Base-by-base conservation (phyloP, 2,329 filamentous ascomycete species). In the Venturia pyrina region DNA sequence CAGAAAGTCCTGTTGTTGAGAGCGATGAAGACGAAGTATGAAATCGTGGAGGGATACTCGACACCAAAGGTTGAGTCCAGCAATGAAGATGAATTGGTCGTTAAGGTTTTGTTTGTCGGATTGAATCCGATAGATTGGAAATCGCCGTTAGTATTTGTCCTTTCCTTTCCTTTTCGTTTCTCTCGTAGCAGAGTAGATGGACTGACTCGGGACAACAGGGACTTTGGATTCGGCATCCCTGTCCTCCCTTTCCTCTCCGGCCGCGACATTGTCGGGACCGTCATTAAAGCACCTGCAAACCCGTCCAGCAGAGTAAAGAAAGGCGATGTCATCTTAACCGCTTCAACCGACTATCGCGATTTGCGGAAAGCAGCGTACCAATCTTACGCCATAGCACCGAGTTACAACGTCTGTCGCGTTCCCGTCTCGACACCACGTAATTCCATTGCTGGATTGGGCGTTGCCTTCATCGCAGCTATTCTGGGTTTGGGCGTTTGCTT, bases 101-200 rank as follows among this genome's bases (percentile, higher is more conserved):
- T 90, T n/a, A 83, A 83, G 71, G 78, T 86, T 1, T 77, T 82
- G 46, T 83, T 84, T 15, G 87, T 90, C 70, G 89, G 89, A 0
- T 76, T 92, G 46, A 92, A 92, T 70, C 89, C 89, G 0, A 89
- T 92, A 65, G 89, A 90, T 73, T 90, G 86, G 86, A 89, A 89
- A 77, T 83, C 85, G 67, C 86, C 87, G 87, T 89, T 77, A 15
- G 53, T 37, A 70, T 84, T 79, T 13, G 46, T 19, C 34, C 21
- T 24, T 24, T 28, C 40, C 28, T 48, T 32, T 41, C 7, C 24
- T 13, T 43, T 1, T n/a, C 34, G 24, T 46, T n/a, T 8, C 43
- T 3, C 61, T 61, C 41, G 24, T 15, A 34, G n/a, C 11, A 40
- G 37, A 40, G 7, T 8, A 40, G 37, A 28, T 28, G 2, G 13